Conservation (phyloP, 129 eudicot species). For the Kitagawia praeruptora region DNA sequence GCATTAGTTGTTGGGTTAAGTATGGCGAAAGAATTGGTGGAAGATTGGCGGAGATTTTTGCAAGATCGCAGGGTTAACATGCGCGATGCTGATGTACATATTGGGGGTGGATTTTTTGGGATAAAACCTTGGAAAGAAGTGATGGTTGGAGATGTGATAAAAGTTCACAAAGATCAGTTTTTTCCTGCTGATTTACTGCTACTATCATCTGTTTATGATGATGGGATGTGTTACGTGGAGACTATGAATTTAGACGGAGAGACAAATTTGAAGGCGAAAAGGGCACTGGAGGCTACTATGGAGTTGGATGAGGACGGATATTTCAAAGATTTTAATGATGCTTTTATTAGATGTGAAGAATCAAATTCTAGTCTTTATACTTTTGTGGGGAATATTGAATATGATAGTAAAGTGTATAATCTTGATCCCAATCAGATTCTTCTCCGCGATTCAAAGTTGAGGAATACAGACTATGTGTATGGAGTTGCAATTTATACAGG, state of each 20-base stretch:
- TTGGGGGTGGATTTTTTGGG: constrained; percentile 35
- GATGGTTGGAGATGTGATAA: constrained; percentile 58
- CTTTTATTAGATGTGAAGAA: constrained; percentile 44
- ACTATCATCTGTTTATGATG: constrained; percentile 60
- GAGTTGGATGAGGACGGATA: constrained; percentile 23
- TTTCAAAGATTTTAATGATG: constrained; percentile 31
- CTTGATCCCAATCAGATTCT: constrained; percentile 50
- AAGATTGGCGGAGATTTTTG: constrained; percentile 52
- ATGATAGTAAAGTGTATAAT: constrained; percentile 21
- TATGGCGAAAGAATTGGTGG: constrained; percentile 47
- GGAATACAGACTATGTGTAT: constrained; percentile 51
- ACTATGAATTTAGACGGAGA: constrained; percentile 85
- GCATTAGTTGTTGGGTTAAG: constrained; percentile 67
- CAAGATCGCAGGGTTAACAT: constrained; percentile 54
- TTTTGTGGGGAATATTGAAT: constrained; percentile 61
- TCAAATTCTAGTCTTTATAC: constrained; percentile 66
- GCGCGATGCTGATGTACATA: constrained; percentile 36
- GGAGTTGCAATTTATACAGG: constrained; percentile 73
- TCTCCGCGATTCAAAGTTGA: constrained; percentile 66
- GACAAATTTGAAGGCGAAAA: constrained; percentile 60
- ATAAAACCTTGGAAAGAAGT: constrained; percentile 44
- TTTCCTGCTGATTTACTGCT: constrained; percentile 71
- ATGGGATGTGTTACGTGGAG: constrained; percentile 79
- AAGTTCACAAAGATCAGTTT: constrained; percentile 47
- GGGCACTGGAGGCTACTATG: constrained; percentile 40